These are phyloP conservation scores for Magnaporthiopsis rhizophila DNA, from an alignment of 2,329 filamentous ascomycete species.

Conservation along the genomic window DNA sequence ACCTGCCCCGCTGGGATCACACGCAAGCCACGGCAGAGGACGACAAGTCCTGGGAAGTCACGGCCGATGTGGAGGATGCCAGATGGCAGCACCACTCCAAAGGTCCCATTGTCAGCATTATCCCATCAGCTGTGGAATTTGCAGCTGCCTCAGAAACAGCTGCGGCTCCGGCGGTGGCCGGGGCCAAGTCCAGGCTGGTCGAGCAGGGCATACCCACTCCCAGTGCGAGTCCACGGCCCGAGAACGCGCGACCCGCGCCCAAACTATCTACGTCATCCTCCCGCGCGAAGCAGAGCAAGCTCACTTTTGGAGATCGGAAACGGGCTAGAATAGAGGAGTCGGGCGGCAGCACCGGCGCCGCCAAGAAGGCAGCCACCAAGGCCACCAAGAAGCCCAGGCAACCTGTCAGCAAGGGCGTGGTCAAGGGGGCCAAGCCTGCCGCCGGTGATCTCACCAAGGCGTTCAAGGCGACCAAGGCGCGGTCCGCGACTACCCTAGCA, in stretches of 20 bases:
- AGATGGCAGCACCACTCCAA: background rate
- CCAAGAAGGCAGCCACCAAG: constrained; percentile 17
- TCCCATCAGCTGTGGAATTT: background rate
- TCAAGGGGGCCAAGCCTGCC: constrained; percentile 15
- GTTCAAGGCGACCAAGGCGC: constrained; percentile 37
- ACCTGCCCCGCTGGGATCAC: constrained; percentile 52
- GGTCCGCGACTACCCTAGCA: constrained; percentile 15
- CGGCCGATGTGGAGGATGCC: constrained; percentile 1
- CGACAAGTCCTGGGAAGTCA: constrained; percentile 27
- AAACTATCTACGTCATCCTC: constrained; percentile 23
- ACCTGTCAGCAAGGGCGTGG: constrained; percentile 20
- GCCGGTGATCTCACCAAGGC: constrained; percentile 29
- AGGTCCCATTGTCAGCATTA: background rate
- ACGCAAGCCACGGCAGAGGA: constrained; percentile 38
- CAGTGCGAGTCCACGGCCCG: constrained; percentile 44
- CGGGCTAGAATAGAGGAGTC: background rate
- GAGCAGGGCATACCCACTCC: constrained; percentile 48
- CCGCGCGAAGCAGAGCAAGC: constrained; percentile 44
- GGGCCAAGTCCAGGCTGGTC: constrained; percentile 21
- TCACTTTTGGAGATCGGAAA: constrained; percentile 29
- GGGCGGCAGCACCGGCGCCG: background rate
- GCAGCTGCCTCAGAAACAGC: background rate
- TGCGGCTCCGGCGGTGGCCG: constrained; percentile 13
- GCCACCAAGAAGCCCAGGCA: constrained; percentile 11
- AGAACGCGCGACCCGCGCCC: constrained; percentile 27